These are phyloP conservation scores for Aegilops speltoides DNA, from an alignment of 176 grass and related monocot species.

Conservation along the genomic window DNA sequence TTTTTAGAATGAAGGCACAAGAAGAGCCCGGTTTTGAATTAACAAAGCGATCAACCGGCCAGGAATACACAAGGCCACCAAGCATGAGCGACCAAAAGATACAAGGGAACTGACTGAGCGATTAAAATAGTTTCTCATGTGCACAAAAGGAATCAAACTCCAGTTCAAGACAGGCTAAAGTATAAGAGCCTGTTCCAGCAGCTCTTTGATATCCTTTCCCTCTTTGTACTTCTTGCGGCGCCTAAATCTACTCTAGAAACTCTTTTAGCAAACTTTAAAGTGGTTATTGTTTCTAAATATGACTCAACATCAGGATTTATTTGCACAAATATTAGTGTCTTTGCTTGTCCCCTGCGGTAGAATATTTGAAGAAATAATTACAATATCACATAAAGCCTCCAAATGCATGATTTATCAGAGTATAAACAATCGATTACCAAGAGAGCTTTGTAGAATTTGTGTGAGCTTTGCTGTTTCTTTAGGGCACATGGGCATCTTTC, in stretches of 20 bases:
- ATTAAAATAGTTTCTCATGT: not conserved
- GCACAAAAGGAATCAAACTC: not conserved
- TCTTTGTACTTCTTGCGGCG: slow-evolving; percentile 84
- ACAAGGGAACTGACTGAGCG: too few relatives aligned
- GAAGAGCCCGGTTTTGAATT: too few relatives aligned
- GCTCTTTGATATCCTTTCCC: slow-evolving; percentile 88
- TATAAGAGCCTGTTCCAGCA: slow-evolving; percentile 72
- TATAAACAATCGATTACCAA: slow-evolving; percentile 49
- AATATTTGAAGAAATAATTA: slow-evolving; percentile 25
- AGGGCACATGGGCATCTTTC: slow-evolving; percentile 77
- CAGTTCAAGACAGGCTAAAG: not conserved
- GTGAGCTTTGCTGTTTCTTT: slow-evolving; percentile 93
- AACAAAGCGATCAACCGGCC: too few relatives aligned
- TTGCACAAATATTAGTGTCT: slow-evolving; percentile 97
- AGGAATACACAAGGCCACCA: too few relatives aligned
- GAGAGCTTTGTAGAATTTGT: slow-evolving; percentile 94
- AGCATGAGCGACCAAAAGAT: too few relatives aligned
- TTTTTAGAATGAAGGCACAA: too few relatives aligned
- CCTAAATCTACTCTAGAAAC: slow-evolving; percentile 92
- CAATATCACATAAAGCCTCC: not conserved
- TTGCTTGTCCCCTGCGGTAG: slow-evolving; percentile 76
- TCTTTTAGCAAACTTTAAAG: slow-evolving; percentile 89
- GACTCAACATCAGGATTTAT: slow-evolving; percentile 92
- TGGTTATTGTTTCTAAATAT: slow-evolving; percentile 88
- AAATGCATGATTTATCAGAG: slow-evolving; percentile 12